Conservation (phyloP, 805 yeast genomes). For the Kazachstania africana region DNA sequence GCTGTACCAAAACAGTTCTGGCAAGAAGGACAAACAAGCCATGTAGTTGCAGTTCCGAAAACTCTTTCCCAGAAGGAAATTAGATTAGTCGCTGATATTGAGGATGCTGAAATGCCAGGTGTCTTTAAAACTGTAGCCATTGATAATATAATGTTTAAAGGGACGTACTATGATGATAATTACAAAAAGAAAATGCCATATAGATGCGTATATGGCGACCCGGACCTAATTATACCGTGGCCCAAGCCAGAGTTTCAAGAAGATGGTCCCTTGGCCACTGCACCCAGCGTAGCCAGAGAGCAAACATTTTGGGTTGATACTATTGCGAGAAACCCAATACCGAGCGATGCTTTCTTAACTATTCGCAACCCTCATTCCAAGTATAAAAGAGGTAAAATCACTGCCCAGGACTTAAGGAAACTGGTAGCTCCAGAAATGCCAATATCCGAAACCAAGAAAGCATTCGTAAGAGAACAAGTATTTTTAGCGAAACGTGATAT, state of each 20-base stretch:
- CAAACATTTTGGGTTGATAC: constrained; percentile 67
- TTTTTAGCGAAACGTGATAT: constrained; percentile 31
- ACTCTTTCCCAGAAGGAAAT: constrained; percentile 49
- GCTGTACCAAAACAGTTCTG: constrained; percentile 65
- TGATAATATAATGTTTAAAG: constrained; percentile 55
- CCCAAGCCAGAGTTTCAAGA: constrained; percentile 54
- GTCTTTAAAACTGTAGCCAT: constrained; percentile 63
- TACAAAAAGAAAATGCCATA: constrained; percentile 65
- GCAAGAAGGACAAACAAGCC: constrained; percentile 60
- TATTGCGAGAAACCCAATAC: constrained; percentile 56
- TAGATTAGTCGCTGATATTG: constrained; percentile 68
- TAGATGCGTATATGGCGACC: constrained; percentile 63
- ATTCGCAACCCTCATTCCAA: constrained; percentile 71
- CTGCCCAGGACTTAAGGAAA: constrained; percentile 49
- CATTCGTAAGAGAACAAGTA: constrained; percentile 44
- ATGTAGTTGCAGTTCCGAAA: constrained; percentile 58
- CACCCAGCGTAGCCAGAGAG: constrained; percentile 44
- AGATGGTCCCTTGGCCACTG: constrained; percentile 50
- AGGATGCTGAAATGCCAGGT: constrained; percentile 46
- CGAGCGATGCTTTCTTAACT: constrained; percentile 49
- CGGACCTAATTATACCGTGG: constrained; percentile 74
- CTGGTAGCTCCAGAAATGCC: constrained; percentile 73
- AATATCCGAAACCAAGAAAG: constrained; percentile 47
- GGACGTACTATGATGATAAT: constrained; percentile 60
- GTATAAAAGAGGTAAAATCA: constrained; percentile 50